Evolutionary conservation across 2,329 filamentous ascomycete species (phyloP).

Genomic region (Xylaria polymorpha): DNA sequence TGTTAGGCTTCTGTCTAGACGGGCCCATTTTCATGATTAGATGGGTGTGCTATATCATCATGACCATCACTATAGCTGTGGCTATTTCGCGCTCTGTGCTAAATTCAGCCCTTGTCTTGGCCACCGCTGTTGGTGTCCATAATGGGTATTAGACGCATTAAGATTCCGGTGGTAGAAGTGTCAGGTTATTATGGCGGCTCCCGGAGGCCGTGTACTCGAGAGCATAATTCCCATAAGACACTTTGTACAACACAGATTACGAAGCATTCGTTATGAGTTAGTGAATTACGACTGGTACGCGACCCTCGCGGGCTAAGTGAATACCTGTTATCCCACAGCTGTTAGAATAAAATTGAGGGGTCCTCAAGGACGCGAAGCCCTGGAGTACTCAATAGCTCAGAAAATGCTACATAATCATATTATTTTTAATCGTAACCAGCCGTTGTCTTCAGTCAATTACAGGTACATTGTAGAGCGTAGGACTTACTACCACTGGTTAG

Average conservation of each 20-base stretch:
- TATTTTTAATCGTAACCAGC: background rate
- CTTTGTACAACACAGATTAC: slow-evolving; percentile 1
- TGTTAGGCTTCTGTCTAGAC: slow-evolving; percentile 31
- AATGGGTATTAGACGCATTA: slow-evolving; percentile 28
- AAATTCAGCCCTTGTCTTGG: slow-evolving; percentile 31
- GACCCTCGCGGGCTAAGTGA: background rate
- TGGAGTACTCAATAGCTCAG: background rate
- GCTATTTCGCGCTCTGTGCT: slow-evolving; percentile 36
- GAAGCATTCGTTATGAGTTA: slow-evolving; percentile 11
- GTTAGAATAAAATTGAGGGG: background rate
- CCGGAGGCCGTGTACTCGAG: background rate
- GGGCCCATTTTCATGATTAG: slow-evolving; percentile 36
- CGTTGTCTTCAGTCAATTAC: background rate
- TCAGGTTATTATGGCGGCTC: background rate
- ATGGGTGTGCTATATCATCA: slow-evolving; percentile 37
- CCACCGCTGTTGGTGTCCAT: slow-evolving; percentile 31
- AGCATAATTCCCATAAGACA: background rate
- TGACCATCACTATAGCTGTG: slow-evolving; percentile 35
- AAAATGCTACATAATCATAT: background rate
- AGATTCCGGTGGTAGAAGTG: background rate
- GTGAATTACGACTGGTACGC: background rate
- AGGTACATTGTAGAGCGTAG: background rate
- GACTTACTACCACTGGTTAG: background rate
- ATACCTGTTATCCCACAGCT: background rate
- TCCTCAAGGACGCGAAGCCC: background rate